Percentiles rank a stretch among this genome's conserved stretches.
phyloP scores from a whole-genome alignment of 495 filamentous ascomycete species.

The Penicillium dipodomyicola region DNA sequence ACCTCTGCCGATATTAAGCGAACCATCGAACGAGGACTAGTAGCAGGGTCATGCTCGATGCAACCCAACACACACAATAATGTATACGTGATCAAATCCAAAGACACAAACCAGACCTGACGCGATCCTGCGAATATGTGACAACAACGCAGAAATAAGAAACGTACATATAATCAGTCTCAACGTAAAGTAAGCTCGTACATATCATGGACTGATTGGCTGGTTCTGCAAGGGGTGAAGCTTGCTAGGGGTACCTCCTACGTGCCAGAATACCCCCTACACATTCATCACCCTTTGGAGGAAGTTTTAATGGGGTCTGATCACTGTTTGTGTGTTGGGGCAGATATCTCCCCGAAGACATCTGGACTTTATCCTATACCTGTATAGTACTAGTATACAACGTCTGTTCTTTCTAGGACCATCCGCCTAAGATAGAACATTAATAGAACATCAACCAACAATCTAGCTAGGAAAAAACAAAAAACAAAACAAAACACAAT shows the following conservation, averaged over 20 bases:
- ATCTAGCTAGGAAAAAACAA: background rate
- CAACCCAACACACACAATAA: background rate
- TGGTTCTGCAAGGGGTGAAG: slow-evolving; percentile 25
- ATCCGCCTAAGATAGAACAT: background rate
- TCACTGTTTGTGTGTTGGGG: background rate
- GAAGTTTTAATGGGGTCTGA: background rate
- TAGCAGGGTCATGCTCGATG: background rate
- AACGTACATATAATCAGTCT: no score
- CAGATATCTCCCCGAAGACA: background rate
- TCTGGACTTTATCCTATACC: background rate
- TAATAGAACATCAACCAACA: background rate
- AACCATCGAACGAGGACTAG: background rate
- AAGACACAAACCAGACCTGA: background rate
- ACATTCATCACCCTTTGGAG: background rate
- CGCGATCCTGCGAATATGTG: background rate
- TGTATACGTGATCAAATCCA: background rate
- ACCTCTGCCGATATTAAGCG: background rate
- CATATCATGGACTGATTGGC: background rate
- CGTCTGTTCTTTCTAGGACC: background rate
- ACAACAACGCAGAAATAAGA: background rate
- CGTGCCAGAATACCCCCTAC: slow-evolving; percentile 19
- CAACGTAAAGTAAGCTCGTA: background rate
- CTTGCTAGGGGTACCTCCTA: slow-evolving; percentile 19
- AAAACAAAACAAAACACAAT: background rate
- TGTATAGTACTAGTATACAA: background rate